Percentiles rank a stretch among this genome's conserved stretches.
phyloP scores from a whole-genome alignment of 2,329 filamentous ascomycete species.

The Fusarium burgessii region DNA sequence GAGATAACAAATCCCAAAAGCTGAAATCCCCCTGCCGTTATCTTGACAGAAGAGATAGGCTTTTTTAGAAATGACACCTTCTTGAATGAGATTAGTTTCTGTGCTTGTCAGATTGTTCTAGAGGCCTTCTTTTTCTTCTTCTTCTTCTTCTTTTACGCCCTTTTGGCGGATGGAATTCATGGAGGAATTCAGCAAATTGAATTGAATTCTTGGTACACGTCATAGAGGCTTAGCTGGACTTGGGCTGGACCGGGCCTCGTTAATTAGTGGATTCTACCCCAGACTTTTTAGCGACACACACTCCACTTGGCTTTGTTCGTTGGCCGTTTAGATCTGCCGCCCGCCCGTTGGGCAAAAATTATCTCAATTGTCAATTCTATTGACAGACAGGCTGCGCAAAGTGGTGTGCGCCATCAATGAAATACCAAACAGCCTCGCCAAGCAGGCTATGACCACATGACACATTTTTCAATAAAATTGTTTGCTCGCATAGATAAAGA shows the following conservation, averaged over 20 bases:
- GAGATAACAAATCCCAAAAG: not conserved
- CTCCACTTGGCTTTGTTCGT: not conserved
- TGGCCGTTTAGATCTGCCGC: not conserved
- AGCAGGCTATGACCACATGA: not conserved
- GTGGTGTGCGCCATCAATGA: not conserved
- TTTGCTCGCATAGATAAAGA: not conserved
- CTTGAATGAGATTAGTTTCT: not conserved
- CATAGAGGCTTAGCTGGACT: not conserved
- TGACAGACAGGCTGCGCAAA: not conserved
- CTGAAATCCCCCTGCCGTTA: not conserved
- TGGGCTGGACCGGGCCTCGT: not conserved
- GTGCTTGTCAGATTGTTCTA: not conserved
- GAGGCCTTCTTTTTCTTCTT: constrained; percentile 1
- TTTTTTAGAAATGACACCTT: constrained; percentile 4
- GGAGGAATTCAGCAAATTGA: not conserved
- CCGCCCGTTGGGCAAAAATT: not conserved
- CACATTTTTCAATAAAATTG: not conserved
- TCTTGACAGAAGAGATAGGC: not conserved
- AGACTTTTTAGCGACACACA: not conserved
- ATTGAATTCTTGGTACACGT: not conserved
- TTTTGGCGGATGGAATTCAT: not conserved
- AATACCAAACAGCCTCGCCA: not conserved
- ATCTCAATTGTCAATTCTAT: no score
- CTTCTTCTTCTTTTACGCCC: not conserved
- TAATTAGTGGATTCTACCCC: not conserved